phyloP scores from a whole-genome alignment of 768 basidiomycete genomes.

The Cystobasidium tubakii region DNA sequence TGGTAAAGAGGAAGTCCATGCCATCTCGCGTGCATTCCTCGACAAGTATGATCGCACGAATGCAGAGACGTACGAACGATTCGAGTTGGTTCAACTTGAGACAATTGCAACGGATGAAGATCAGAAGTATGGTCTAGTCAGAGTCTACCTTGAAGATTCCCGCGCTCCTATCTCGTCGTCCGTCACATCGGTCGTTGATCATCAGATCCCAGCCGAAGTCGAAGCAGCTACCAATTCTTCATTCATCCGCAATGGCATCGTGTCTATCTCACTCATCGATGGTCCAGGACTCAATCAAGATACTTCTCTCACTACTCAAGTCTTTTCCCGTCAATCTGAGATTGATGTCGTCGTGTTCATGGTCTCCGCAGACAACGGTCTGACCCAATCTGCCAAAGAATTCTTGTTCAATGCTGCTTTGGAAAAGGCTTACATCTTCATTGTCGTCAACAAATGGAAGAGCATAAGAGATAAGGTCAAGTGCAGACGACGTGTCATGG shows the following conservation, averaged over 20 bases:
- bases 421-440: conserved; percentile 96
- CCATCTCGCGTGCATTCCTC: conserved; percentile 60
- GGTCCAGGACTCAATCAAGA: conserved; percentile 96
- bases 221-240: conserved; percentile 30
- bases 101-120: conserved; percentile 71
- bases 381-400: conserved; percentile 89
- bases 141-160: conserved; percentile 79
- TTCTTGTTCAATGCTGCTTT: conserved; percentile 87
- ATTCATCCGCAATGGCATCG: conserved; percentile 53
- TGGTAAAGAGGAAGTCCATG: conserved; percentile 76
- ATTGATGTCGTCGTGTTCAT: conserved; percentile 99
- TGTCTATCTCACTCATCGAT: conserved; percentile 96
- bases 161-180: conserved; percentile 66
- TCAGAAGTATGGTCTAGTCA: conserved; percentile 64
- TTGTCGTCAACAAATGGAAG: conserved; percentile 97
- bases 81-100: conserved; percentile 65
- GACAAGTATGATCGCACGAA: conserved; percentile 64
- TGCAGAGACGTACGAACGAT: conserved; percentile 68
- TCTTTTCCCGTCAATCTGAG: conserved; percentile 92
- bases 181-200: conserved; percentile 4
- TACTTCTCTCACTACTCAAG: conserved; percentile 83
- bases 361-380: conserved; percentile 96
- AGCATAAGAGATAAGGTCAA: conserved; percentile 92
- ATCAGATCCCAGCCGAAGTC: conserved; percentile 3
- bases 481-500: conserved; percentile 77